A percentile compares a stretch with the other conserved stretches of the same genome.
These are phyloP conservation scores for Fusarium bulbicola DNA, from an alignment of 2,329 filamentous ascomycete species.

Conservation along the genomic window DNA sequence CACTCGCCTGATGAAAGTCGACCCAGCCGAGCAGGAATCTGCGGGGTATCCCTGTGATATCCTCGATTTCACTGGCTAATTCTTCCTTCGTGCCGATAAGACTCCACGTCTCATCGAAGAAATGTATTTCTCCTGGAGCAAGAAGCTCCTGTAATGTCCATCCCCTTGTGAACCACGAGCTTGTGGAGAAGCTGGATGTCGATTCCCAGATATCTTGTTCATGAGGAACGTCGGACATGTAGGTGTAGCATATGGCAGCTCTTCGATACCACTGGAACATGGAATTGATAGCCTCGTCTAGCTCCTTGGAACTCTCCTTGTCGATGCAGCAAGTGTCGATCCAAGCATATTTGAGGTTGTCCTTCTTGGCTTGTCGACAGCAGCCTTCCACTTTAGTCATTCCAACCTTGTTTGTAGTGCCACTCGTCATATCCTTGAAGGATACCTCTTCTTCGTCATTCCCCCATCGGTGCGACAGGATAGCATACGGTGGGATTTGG, in stretches of 20 bases:
- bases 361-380: not conserved
- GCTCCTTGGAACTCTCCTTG: constrained; percentile 6
- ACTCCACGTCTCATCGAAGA: not conserved
- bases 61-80: not conserved
- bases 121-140: not conserved
- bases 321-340: constrained; percentile 11
- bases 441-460: not conserved
- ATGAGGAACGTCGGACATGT: not conserved
- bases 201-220: not conserved
- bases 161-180: constrained; percentile 2
- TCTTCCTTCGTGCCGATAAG: not conserved
- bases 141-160: constrained; percentile 8
- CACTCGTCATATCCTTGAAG: not conserved
- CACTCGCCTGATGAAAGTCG: not conserved
- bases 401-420: not conserved
- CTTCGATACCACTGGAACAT: constrained; percentile 3
- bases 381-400: not conserved
- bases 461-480: constrained; percentile 6
- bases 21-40: not conserved
- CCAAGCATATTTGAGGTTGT: not conserved
- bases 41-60: not conserved
- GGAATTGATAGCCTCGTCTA: constrained; percentile 1
- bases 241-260: not conserved
- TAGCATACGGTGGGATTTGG: not conserved
- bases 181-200: not conserved